Percentiles rank a stretch among this genome's conserved stretches.
Evolutionary conservation across 2,329 filamentous ascomycete species (phyloP).

Genomic region (Davidsoniella eucalypti): DNA sequence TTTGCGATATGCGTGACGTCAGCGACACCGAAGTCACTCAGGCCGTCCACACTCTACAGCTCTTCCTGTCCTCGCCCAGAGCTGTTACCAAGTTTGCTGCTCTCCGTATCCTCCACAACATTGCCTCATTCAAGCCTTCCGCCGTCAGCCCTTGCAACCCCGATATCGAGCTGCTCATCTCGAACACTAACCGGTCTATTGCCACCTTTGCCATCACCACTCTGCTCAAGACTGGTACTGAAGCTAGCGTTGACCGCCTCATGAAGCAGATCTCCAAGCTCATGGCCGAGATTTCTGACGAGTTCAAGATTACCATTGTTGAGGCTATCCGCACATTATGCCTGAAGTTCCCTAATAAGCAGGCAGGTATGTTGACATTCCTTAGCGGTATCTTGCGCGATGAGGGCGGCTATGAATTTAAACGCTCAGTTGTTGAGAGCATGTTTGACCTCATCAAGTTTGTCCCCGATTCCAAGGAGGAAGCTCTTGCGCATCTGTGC

Average conservation of each 20-base stretch:
- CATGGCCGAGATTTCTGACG: conserved; percentile 97
- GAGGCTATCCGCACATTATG: conserved; percentile 94
- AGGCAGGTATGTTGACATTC: conserved; percentile 95
- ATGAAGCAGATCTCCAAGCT: conserved; percentile 98
- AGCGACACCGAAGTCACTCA: conserved; percentile 82
- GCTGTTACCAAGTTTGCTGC: conserved; percentile 96
- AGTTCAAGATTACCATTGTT: conserved; percentile 99
- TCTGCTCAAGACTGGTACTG: conserved; percentile 93
- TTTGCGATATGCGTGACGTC: conserved; percentile 86
- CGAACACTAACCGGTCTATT: conserved; percentile 91
- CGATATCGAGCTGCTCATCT: conserved; percentile 92
- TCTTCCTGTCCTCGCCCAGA: conserved; percentile 89
- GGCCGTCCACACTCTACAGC: conserved; percentile 84
- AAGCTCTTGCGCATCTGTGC: conserved; percentile 83
- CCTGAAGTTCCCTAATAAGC: conserved; percentile 94
- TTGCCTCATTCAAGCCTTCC: conserved; percentile 89
- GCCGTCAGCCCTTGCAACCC: conserved; percentile 89
- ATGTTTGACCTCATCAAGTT: conserved; percentile 99
- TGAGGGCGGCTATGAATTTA: conserved; percentile 96
- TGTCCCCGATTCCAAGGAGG: conserved; percentile 69
- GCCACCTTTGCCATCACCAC: conserved; percentile 98
- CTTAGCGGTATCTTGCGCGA: conserved; percentile 91
- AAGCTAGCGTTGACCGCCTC: conserved; percentile 85
- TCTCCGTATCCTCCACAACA: conserved; percentile 88
- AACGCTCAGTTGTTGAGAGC: conserved; percentile 91